Evolutionary conservation across 495 filamentous ascomycete genomes (phyloP), one percentile per base, ranked within the genome.

Genomic region (Symbiotaphrina buchneri): DNA sequence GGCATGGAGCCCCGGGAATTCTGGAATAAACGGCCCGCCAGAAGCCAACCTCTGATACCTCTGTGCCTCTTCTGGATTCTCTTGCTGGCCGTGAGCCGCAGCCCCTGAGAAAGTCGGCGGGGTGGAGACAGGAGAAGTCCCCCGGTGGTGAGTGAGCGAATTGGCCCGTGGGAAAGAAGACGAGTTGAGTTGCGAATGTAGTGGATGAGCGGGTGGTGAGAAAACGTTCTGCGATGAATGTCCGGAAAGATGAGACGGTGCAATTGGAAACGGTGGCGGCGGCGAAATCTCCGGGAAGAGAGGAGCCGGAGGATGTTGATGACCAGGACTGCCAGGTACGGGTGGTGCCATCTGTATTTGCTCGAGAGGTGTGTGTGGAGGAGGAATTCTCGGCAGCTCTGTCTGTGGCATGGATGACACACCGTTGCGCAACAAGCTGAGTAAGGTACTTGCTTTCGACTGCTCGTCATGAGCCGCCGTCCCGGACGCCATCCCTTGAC

Each of bases 381-480:
- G 35, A 14, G 28, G 15, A 25, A 25, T 13, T 8, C 22, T 13
- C 7, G 40, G 33, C 6, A 28, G 19, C 7, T 13, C 22, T 8
- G 31, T 21, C 18, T 20, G 30, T 10, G 30, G 36, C 17, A 35
- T 5, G 29, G 27, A 6, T 48, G 41, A 30, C 47, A 41, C 32
- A 39, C 47, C 41, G 45, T 45, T 48, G 24, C 58, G 56, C 17
- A 80, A 45, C 27, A 80, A 54, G 8, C 63, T 61, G 27, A 78
- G 53, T 21, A 78, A 55, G 19, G 60, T 58, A 39, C 63, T 58
- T 2, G 59, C 55, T 30, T 59, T 60, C 4, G 45, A 39, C 24
- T 46, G 31, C 34, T 55, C 43, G 13, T 45, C 35, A 17, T 35
- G 28, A 30, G 41, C 14, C 17, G 36, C 16, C n/a, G 34, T 36